These are phyloP conservation scores for Rhodotorula sp. DNA, from an alignment of 1,284 basidiomycete genomes.

Conservation along the genomic window DNA sequence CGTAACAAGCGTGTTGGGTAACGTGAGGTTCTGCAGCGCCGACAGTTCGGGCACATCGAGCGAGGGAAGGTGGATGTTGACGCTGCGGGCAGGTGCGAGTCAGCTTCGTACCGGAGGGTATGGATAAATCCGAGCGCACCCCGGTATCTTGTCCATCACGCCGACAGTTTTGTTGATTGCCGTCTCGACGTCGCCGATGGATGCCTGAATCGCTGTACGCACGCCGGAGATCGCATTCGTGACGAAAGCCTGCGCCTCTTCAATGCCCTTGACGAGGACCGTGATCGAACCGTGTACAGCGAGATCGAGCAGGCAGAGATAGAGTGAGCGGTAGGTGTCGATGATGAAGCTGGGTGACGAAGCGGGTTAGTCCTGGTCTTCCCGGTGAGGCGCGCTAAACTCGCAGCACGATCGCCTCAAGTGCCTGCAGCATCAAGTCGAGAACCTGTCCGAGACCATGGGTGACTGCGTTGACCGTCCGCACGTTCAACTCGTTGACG, in stretches of 20 bases:
- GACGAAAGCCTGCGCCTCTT: conserved; percentile 68
- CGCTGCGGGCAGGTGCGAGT: conserved; percentile 52
- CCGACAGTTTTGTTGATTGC: conserved; percentile 65
- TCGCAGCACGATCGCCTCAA: conserved; percentile 76
- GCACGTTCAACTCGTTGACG: conserved; percentile 73
- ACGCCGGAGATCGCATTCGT: conserved; percentile 61
- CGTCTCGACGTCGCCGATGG: conserved; percentile 66
- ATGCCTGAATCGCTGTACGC: conserved; percentile 66
- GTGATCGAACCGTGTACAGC: conserved; percentile 77
- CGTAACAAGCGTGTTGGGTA: conserved; percentile 76
- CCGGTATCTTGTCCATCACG: conserved; percentile 63
- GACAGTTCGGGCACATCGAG: conserved; percentile 70
- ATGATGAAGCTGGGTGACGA: conserved; percentile 65
- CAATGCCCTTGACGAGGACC: conserved; percentile 70
- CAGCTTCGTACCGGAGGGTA: neutral
- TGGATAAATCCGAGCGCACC: conserved; percentile 13
- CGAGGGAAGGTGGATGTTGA: conserved; percentile 64
- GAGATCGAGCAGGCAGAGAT: conserved; percentile 88
- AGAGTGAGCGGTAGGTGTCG: conserved; percentile 83
- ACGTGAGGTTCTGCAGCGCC: conserved; percentile 70
- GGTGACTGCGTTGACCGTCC: conserved; percentile 74
- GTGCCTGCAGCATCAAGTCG: conserved; percentile 48
- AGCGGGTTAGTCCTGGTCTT: neutral
- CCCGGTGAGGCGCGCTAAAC: conserved; percentile 9
- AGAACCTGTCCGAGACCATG: conserved; percentile 58